Evolutionary conservation across 495 filamentous ascomycete genomes (phyloP), one percentile per base, ranked within the genome.

Genomic region (Penicillium taxi): DNA sequence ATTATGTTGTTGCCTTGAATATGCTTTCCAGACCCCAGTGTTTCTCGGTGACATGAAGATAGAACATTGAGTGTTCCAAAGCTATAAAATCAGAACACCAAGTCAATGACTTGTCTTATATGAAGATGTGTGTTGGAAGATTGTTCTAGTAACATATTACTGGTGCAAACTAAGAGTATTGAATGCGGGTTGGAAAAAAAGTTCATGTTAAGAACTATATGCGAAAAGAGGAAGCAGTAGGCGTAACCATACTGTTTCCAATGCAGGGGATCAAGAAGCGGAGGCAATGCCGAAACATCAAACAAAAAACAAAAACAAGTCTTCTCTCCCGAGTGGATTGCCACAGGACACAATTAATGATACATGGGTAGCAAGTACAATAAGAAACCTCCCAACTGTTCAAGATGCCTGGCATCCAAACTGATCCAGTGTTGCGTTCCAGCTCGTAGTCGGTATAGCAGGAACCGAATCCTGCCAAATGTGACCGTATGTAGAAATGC

Each of bases 341-440:
- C 58, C 56, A 64, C 55, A 48, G 26, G 56, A 56, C 52, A 58
- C 48, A 52, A 33, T 43, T 53, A 59, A 57, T 55, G 53, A 56
- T 61, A 61, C 58, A 61, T 34, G 47, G 48, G 39, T 35, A 41
- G 47, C 19, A 9, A 37, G 19, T 46, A 31, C n/a, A n/a, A n/a
- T 32, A 53, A 53, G 45, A 57, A 41, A 42, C 48, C 39, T 38
- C 47, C 42, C 37, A 52, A 48, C 42, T 52, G 50, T 48, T 46
- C 32, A 34, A 32, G 25, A 39, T 12, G 13, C 22, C 39, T 18
- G 26, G 18, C 29, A 26, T 32, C 26, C 33, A 11, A 11, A 41
- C 48, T 39, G 39, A 19, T 46, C 44, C 48, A n/a, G n/a, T n/a
- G n/a, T n/a, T n/a, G n/a, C n/a, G n/a, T n/a, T n/a, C n/a, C n/a